phyloP scores from a whole-genome alignment of 331 rosid genomes.

The Pyrus hybrid region DNA sequence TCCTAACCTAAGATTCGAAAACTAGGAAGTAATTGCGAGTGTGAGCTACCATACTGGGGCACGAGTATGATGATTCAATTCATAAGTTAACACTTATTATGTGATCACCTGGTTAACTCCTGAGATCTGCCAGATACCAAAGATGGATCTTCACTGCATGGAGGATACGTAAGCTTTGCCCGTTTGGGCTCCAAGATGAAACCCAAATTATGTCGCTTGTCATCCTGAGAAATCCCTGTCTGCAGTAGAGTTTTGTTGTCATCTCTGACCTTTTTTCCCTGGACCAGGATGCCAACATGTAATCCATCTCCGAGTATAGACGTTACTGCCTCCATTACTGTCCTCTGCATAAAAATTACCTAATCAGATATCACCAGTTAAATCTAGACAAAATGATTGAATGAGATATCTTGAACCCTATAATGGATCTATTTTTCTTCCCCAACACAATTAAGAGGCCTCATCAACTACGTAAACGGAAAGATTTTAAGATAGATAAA shows the following conservation, averaged over 20 bases:
- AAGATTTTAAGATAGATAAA: neutral
- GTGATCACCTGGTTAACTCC: slow-evolving; percentile 42
- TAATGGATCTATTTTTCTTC: neutral
- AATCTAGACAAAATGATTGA: neutral
- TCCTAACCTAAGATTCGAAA: neutral
- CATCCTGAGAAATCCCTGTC: slow-evolving; percentile 76
- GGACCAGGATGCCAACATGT: slow-evolving; percentile 66
- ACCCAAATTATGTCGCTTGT: slow-evolving; percentile 54
- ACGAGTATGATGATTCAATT: neutral
- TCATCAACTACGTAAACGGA: neutral
- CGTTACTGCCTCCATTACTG: slow-evolving; percentile 75
- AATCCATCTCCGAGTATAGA: slow-evolving; percentile 71
- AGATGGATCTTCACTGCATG: slow-evolving; percentile 31
- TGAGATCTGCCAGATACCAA: slow-evolving; percentile 21
- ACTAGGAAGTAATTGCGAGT: neutral
- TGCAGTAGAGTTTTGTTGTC: slow-evolving; percentile 71
- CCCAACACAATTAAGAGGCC: neutral
- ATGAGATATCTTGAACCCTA: too few relatives aligned
- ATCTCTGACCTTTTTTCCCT: slow-evolving; percentile 80
- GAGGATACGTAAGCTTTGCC: slow-evolving; percentile 24
- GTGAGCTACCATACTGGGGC: neutral
- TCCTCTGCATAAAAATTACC: slow-evolving; percentile 34
- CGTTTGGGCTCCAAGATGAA: slow-evolving; percentile 77
- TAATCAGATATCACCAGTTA: neutral
- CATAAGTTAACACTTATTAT: neutral